Evolutionary conservation across 1,284 basidiomycete species (phyloP), one percentile per base, ranked within the genome.

Genomic region (Tausonia pullulans): DNA sequence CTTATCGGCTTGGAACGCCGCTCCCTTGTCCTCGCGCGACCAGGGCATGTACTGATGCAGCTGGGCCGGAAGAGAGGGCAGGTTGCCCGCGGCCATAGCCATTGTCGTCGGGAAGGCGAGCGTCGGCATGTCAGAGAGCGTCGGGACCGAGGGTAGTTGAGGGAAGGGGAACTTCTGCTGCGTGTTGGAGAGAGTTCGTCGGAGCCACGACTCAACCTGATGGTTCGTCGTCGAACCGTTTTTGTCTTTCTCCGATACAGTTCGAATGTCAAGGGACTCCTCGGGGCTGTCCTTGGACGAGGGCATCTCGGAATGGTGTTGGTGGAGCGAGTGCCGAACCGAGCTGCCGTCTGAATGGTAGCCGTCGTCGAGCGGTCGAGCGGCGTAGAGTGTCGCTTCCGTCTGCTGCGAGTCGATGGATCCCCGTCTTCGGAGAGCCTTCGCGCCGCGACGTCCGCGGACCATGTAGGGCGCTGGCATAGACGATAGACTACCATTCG

Each of bases 171-270:
- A 54, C 27, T 52, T 63, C 43, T 46, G 50, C 10, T 45, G 52
- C 44, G 50, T 27, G 49, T 71, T 70, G 8, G 73, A 72, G 43
- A 74, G 67, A 0, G 73, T 74, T 44, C 73, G 68, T 44, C 72
- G 72, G 68, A 75, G 71, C 74, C 74, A 76, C 27, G 72, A 72
- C 4, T 68, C 61, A 14, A 68, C 64, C 68, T 9, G 68, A 66
- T 44, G 73, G 70, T 2, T 70, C 68, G 68, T 76, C 74, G 10
- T 5, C 16, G 50, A 16, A 44, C 44, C 13, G 43, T 13, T 5
- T 44, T 45, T 27, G 46, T 58, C 57, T 58, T 45, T 39, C n/a
- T 58, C 27, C 27, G 27, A 27, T 27, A 27, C 27, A 27, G 27
- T 27, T 27, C 27, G 27, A 27, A 27, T 27, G 27, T 27, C 27